Evolutionary conservation across 2,329 filamentous ascomycete species (phyloP), one percentile per base, ranked within the genome.

Genomic region (Paraphoma sp.): DNA sequence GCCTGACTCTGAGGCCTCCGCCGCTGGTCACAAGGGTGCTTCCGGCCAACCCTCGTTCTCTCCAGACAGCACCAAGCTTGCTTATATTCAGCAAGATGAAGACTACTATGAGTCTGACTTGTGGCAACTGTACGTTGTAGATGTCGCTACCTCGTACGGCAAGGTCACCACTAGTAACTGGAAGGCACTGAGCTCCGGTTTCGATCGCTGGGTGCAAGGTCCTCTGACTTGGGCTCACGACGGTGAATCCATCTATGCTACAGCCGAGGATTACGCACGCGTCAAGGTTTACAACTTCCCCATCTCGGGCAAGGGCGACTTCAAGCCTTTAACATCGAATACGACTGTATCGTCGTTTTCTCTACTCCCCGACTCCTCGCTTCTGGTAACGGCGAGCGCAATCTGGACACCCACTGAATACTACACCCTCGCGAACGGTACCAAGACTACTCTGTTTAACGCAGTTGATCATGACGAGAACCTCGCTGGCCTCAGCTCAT

Each of bases 51-150:
- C 93, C 0, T 83, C 84, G 0, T 96, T 96, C 76, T 93, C 91
- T 3, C 86, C 87, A 2, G 84, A 90, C 67, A 90, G 91, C 28
- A 84, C 80, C 45, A 85, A 85, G 57, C 81, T 95, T 33, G 91
- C 87, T 5, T 97, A 95, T 74, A 93, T 95, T 89, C 84, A 86
- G 63, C 84, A 85, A 59, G 83, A 86, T 53, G 86, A 89, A 31
- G 70, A 74, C 45, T 74, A 73, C 63, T 96, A 97, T 72, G 93
- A 97, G 77, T 87, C 89, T n/a, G 92, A 97, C 78, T 88, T 89
- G 71, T 83, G 86, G 50, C 83, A 86, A 45, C 60, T 76, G 7
- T 76, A 76, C 63, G 66, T 67, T 31, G 60, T 73, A 29, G 73
- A 75, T 50, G 61, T 76, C 45, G 63, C 54, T 41, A 57, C 54